Percentiles rank a stretch among this genome's conserved stretches.
These are phyloP conservation scores for Pseudozyma flocculosa DNA, from an alignment of 1,284 basidiomycete species.

Conservation along the genomic window DNA sequence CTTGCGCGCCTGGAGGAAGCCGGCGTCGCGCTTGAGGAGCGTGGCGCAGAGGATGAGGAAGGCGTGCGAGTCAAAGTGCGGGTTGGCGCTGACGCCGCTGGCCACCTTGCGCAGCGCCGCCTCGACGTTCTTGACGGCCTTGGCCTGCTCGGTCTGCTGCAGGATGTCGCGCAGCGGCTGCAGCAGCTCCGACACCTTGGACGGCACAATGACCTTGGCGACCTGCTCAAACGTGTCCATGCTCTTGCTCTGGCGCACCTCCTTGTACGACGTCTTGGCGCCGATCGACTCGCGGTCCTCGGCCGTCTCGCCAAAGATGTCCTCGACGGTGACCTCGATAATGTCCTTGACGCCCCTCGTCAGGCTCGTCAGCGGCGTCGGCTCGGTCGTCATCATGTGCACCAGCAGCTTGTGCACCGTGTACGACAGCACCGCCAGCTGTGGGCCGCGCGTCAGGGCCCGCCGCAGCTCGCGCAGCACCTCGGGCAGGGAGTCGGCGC, in stretches of 20 bases:
- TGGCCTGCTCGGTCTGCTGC: conserved; percentile 78
- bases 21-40: conserved; percentile 83
- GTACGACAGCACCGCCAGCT: conserved; percentile 87
- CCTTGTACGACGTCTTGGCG: conserved; percentile 75
- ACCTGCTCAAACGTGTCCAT: conserved; percentile 56
- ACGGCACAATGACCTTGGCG: conserved; percentile 40
- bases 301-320: conserved; percentile 89
- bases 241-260: conserved; percentile 56
- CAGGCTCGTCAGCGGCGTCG: conserved; percentile 63
- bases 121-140: conserved; percentile 82
- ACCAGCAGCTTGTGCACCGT: conserved; percentile 79
- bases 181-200: conserved; percentile 72
- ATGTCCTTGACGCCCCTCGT: conserved; percentile 75
- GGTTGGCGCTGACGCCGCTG: conserved; percentile 80
- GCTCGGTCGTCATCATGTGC: conserved; percentile 60
- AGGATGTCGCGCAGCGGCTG: conserved; percentile 80
- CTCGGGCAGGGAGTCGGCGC: conserved; percentile 71
- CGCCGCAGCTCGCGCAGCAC: conserved; percentile 78
- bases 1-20: conserved; percentile 32
- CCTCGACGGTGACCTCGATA: conserved; percentile 82
- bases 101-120: conserved; percentile 83
- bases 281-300: conserved; percentile 86
- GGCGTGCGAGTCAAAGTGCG: conserved; percentile 70
- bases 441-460: conserved; percentile 85
- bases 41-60: conserved; percentile 83